Evolutionary conservation across 2,329 filamentous ascomycete genomes (phyloP).

Genomic region (Phyllosticta citribraziliensis): DNA sequence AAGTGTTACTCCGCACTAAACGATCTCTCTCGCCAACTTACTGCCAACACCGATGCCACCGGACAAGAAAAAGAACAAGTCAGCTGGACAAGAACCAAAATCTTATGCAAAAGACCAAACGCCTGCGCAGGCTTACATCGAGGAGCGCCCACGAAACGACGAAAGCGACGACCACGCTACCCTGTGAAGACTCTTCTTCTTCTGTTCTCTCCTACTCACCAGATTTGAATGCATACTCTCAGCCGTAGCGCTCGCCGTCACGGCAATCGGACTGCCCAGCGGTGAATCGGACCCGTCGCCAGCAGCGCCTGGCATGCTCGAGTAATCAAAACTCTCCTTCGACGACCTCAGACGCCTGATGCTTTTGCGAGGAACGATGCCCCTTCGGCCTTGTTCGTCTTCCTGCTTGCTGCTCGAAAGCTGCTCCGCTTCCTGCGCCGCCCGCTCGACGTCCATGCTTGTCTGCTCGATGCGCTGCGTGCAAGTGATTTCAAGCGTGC

Average conservation of each 20-base stretch:
- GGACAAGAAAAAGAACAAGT: neutral
- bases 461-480: neutral
- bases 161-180: neutral
- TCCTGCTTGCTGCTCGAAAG: neutral
- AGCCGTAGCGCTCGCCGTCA: neutral
- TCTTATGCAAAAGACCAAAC: neutral
- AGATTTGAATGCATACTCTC: neutral
- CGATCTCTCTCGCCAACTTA: no score
- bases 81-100: neutral
- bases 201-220: neutral
- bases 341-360: neutral
- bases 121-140: neutral
- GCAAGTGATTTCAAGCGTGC: neutral
- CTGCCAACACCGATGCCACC: neutral
- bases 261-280: neutral
- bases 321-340: neutral
- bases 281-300: neutral
- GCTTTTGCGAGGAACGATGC: neutral
- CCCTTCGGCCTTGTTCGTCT: neutral
- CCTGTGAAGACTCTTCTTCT: neutral
- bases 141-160: neutral
- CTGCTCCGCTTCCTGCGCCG: neutral
- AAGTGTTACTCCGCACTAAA: no score
- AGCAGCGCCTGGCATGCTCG: neutral
- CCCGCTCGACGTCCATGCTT: neutral